phyloP scores from a whole-genome alignment of 495 filamentous ascomycete species.

The Penicillium robsamsonii region DNA sequence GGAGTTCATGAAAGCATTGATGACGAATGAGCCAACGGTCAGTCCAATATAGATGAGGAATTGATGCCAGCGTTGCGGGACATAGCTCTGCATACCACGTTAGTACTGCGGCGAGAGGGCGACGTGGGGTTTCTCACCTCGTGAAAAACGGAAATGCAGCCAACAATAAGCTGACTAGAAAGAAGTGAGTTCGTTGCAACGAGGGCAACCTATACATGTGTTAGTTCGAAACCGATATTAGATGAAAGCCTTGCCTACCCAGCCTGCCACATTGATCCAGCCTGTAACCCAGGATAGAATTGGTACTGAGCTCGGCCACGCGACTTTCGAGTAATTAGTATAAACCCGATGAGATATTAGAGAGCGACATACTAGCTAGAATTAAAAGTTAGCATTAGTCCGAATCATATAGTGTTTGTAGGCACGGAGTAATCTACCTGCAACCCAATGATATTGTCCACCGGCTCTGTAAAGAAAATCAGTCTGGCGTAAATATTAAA shows the following conservation, averaged over 20 bases:
- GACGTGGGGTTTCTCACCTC: conserved; percentile 16
- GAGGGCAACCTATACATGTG: conserved; percentile 51
- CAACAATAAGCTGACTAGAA: conserved; percentile 58
- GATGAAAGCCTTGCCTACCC: conserved; percentile 44
- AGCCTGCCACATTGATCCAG: conserved; percentile 71
- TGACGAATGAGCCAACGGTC: conserved; percentile 56
- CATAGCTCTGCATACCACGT: conserved; percentile 38
- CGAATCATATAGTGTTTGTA: neutral
- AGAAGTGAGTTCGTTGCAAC: conserved; percentile 44
- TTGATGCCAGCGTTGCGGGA: conserved; percentile 61
- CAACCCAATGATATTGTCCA: conserved; percentile 73
- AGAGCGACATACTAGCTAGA: conserved; percentile 30
- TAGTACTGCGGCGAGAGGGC: neutral
- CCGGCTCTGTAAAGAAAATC: conserved; percentile 38
- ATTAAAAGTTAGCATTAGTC: conserved; percentile 4
- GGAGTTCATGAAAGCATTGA: conserved; percentile 65
- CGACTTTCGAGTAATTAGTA: conserved; percentile 30
- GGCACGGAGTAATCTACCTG: conserved; percentile 37
- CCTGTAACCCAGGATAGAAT: conserved; percentile 66
- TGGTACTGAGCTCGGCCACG: conserved; percentile 56
- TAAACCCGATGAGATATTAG: neutral
- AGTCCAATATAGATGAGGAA: conserved; percentile 68
- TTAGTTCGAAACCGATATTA: neutral
- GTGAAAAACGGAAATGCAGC: conserved; percentile 54
- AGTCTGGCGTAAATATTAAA: neutral